Evolutionary conservation across 2,329 filamentous ascomycete genomes (phyloP), one percentile per base, ranked within the genome.

Genomic region (Fusarium abutilonis): DNA sequence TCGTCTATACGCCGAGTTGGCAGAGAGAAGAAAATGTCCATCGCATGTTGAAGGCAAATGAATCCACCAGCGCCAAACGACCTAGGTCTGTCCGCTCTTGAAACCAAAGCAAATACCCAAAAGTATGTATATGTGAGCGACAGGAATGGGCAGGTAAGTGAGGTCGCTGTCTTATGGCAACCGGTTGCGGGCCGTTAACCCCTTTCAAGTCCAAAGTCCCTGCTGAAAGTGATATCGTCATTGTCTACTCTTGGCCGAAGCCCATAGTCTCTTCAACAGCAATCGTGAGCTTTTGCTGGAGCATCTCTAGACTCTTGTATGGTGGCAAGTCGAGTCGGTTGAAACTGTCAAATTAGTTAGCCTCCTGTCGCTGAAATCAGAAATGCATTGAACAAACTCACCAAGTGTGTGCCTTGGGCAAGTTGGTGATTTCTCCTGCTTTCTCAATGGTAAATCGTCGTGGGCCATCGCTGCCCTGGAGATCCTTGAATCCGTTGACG

Each of bases 191-290:
- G 42, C 36, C 49, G 43, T 60, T 45, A 42, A 39, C 34, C 42
- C 50, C 44, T 54, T 52, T 50, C 52, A 40, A 53, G 47, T 60
- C 51, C 58, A 58, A 50, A 42, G 48, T 52, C 48, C 54, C 50
- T 60, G 48, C 49, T 54, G 56, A 60, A 60, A 63, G 39, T 57
- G 46, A 63, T 62, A 17, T 47, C 50, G 52, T 65, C 38, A 32
- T 62, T 45, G 39, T 72, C 56, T 92, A 99, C 81, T 99, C 95
- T 81, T 99, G 95, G 66, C 95, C 95, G 75, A 99, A 99, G 62
- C 95, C 95, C 82, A 99, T 93, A 0, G 95, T 99, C 81, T 99
- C 95, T 79, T 99, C 95, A 52, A 99, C 95, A 23, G 95, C 95
- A 78, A 97, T 96, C 7, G 93, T 95, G 70, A 99, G 83, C 80